Conservation (phyloP, 2,329 filamentous ascomycete species). For the Fusarium paranaense region DNA sequence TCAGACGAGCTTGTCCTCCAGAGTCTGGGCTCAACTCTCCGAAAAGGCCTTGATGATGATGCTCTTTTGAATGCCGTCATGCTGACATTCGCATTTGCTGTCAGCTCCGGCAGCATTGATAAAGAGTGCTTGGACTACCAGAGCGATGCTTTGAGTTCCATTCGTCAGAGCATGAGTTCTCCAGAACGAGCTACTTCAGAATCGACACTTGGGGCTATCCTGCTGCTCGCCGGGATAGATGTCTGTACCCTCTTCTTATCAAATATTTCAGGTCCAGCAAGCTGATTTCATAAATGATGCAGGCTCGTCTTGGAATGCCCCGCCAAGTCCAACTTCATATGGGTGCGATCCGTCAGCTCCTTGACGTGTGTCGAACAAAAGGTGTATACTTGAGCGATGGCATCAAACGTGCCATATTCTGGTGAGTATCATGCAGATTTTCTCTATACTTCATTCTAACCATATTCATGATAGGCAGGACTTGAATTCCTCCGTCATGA, state of each 20-base stretch:
- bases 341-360: conserved; percentile 51
- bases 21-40: conserved; percentile 52
- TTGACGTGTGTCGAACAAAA: conserved; percentile 46
- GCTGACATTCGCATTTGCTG: conserved; percentile 52
- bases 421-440: conserved; percentile 44
- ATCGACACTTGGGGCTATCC: conserved; percentile 55
- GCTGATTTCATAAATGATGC: neutral
- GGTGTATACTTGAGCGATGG: conserved; percentile 49
- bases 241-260: conserved; percentile 40
- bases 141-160: conserved; percentile 45
- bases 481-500: conserved; percentile 53
- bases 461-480: conserved; percentile 52
- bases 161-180: conserved; percentile 50
- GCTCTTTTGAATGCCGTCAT: conserved; percentile 55
- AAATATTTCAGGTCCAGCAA: neutral
- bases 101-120: conserved; percentile 40
- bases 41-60: conserved; percentile 47
- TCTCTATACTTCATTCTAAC: neutral
- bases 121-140: conserved; percentile 52
- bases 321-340: conserved; percentile 57
- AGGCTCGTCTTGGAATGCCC: conserved; percentile 53
- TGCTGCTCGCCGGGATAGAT: conserved; percentile 56
- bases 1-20: conserved; percentile 52
- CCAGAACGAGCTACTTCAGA: conserved; percentile 45
- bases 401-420: conserved; percentile 60